Evolutionary conservation across 2,329 filamentous ascomycete genomes (phyloP).

Genomic region (Ceratocystis huliohia): DNA sequence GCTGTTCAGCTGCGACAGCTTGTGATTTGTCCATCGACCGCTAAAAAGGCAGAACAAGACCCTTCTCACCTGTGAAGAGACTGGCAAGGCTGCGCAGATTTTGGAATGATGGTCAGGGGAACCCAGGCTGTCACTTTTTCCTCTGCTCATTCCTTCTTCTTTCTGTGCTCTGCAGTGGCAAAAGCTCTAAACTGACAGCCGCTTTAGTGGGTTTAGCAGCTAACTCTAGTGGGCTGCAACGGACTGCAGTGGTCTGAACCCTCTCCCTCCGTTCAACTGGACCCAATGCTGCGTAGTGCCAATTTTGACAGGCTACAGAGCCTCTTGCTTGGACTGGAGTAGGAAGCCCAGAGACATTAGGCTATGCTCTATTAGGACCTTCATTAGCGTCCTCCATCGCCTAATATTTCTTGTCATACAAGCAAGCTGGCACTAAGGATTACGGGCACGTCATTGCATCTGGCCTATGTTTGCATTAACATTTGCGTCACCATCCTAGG

Average conservation of each 20-base stretch:
- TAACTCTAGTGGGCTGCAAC: background rate
- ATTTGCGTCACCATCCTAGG: no score
- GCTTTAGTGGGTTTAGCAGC: background rate
- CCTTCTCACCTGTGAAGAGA: background rate
- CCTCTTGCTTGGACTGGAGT: background rate
- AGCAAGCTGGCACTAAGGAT: background rate
- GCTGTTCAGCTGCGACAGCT: background rate
- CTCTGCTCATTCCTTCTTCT: background rate
- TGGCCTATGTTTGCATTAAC: background rate
- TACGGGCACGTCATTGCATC: background rate
- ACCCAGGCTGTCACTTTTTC: conserved; percentile 3
- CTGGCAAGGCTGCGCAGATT: background rate
- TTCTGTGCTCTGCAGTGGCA: background rate
- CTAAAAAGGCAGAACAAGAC: background rate
- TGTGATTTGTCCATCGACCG: no score
- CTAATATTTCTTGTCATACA: background rate
- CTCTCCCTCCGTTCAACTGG: background rate
- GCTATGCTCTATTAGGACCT: background rate
- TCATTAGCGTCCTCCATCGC: background rate
- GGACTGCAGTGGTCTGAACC: background rate
- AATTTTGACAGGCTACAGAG: background rate
- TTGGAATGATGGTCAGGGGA: background rate
- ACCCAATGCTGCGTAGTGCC: background rate
- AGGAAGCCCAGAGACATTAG: background rate
- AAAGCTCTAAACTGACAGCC: background rate